Conservation (phyloP, 1,284 basidiomycete genomes). For the Cronartium quercuum region DNA sequence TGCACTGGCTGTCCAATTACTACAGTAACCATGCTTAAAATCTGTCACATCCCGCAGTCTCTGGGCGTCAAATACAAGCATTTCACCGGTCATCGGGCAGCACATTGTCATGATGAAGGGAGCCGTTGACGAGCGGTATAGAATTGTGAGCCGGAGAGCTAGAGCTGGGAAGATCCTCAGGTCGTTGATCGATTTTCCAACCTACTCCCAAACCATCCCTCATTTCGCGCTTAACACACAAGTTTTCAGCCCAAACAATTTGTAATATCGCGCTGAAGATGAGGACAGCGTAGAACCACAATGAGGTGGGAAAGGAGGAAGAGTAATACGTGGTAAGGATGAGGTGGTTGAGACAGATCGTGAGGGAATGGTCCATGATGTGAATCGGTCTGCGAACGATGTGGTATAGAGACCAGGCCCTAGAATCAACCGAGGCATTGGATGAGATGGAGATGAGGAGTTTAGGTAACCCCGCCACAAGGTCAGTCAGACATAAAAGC, state of each 20-base stretch:
- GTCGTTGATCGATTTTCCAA: constrained; percentile 42
- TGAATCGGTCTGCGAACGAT: constrained; percentile 83
- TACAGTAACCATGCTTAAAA: too few species aligned
- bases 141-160: too few species aligned
- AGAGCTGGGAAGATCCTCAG: constrained; percentile 3
- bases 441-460: background rate
- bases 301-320: constrained; percentile 71
- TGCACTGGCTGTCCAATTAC: too few species aligned
- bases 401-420: constrained; percentile 77
- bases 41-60: too few species aligned
- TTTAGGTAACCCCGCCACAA: constrained; percentile 10
- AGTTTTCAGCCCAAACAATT: constrained; percentile 76
- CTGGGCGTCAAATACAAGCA: too few species aligned
- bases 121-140: too few species aligned
- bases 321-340: constrained; percentile 88
- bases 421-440: constrained; percentile 48
- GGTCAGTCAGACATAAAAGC: background rate
- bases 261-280: constrained; percentile 64
- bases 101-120: too few species aligned
- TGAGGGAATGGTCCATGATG: constrained; percentile 87
- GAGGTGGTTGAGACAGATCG: constrained; percentile 80
- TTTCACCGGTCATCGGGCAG: too few species aligned
- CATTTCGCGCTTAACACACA: constrained; percentile 87
- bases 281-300: constrained; percentile 83
- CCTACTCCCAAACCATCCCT: constrained; percentile 63